Evolutionary conservation across 2,329 filamentous ascomycete genomes (phyloP).

Genomic region (Thelonectria discophora): DNA sequence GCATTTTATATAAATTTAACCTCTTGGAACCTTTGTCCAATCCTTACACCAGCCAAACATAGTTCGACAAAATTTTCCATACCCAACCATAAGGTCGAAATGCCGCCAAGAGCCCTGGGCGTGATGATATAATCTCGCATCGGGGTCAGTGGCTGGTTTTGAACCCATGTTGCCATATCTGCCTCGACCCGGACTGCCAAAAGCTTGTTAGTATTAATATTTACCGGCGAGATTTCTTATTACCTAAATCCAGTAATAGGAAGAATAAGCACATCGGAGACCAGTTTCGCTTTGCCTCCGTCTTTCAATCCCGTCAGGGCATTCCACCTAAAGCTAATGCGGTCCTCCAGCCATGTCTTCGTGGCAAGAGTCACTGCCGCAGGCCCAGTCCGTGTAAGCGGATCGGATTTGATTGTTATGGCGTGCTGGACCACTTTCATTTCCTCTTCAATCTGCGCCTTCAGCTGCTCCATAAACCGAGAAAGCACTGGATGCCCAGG

Average conservation of each 20-base stretch:
- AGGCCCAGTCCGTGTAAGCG: conserved; percentile 37
- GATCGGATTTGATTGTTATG: conserved; percentile 18
- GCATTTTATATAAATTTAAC: no score
- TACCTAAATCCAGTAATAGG: background rate
- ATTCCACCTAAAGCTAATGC: conserved; percentile 35
- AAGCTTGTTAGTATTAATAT: background rate
- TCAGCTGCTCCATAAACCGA: conserved; percentile 34
- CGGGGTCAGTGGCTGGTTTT: background rate
- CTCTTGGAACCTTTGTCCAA: background rate
- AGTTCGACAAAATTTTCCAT: background rate
- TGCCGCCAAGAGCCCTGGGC: background rate
- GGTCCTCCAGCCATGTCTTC: conserved; percentile 31
- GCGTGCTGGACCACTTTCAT: background rate
- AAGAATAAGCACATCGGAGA: background rate
- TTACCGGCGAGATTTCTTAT: background rate
- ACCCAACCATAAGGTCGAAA: background rate
- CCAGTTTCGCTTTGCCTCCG: background rate
- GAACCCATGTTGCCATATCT: conserved; percentile 1
- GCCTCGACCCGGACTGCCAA: background rate
- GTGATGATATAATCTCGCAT: background rate
- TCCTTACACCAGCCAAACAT: background rate
- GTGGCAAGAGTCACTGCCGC: conserved; percentile 36
- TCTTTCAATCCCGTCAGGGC: conserved; percentile 2
- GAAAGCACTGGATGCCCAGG: conserved; percentile 33
- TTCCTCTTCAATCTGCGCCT: conserved; percentile 15